phyloP scores from a whole-genome alignment of 768 basidiomycete species.

The Guyanaporus albipodus region DNA sequence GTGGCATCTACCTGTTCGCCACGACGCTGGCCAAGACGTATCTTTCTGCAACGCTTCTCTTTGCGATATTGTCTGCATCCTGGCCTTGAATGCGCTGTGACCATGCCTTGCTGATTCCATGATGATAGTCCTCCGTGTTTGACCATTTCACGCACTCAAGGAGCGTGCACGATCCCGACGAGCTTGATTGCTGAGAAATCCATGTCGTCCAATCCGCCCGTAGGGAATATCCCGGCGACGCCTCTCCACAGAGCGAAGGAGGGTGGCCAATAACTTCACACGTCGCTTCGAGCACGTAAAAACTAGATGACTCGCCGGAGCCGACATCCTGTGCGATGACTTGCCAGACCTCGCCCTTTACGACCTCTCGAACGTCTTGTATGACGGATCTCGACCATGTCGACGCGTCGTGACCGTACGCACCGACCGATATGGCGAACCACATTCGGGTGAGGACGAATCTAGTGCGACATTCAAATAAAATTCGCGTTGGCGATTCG shows the following conservation, averaged over 20 bases:
- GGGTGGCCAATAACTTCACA: constrained; percentile 65
- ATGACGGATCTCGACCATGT: constrained; percentile 39
- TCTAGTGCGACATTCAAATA: constrained; percentile 33
- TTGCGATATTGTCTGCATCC: constrained; percentile 39
- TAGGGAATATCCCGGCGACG: constrained; percentile 18
- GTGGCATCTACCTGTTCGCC: constrained; percentile 53
- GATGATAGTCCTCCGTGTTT: constrained; percentile 66
- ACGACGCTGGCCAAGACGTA: constrained; percentile 70
- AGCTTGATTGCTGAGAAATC: constrained; percentile 32
- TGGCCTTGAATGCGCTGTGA: constrained; percentile 41
- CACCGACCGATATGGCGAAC: constrained; percentile 56
- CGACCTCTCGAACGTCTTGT: constrained; percentile 48
- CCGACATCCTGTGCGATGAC: constrained; percentile 34
- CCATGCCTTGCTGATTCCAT: constrained; percentile 69
- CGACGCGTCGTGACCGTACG: constrained; percentile 27
- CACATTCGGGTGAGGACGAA: constrained; percentile 62
- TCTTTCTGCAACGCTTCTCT: constrained; percentile 50
- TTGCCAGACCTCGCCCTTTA: constrained; percentile 58
- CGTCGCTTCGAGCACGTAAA: constrained; percentile 65
- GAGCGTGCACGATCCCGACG: constrained; percentile 6
- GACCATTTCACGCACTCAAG: constrained; percentile 52
- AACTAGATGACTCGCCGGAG: constrained; percentile 26
- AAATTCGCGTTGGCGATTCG: neutral
- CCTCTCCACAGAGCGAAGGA: constrained; percentile 4
- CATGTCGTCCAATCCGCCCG: constrained; percentile 69